phyloP scores from a whole-genome alignment of 345 rosid species.

The Laguncularia racemosa region DNA sequence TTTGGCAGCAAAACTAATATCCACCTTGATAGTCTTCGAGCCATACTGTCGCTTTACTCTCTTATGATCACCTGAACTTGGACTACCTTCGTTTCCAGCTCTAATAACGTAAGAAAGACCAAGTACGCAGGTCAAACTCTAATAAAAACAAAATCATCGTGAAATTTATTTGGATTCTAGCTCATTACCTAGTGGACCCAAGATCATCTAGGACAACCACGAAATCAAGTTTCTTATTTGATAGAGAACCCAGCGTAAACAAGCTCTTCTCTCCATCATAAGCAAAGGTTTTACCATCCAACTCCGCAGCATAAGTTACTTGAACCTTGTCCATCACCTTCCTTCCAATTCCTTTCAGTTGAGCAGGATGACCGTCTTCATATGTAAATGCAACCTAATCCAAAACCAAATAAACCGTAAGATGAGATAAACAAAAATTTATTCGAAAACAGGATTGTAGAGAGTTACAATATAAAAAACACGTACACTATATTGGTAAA shows the following conservation, averaged over 20 bases:
- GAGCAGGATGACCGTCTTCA: constrained; percentile 17
- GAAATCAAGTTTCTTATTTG: constrained; percentile 15
- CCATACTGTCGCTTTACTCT: too few species aligned
- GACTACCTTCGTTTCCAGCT: too few species aligned
- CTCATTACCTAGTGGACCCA: constrained; percentile 9
- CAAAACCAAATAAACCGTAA: not conserved
- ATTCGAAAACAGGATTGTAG: not conserved
- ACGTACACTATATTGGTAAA: constrained; percentile 19
- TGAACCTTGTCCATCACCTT: constrained; percentile 15
- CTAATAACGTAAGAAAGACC: not conserved
- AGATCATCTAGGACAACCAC: constrained; percentile 15
- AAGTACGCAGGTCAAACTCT: not conserved
- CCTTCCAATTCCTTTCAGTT: constrained; percentile 17
- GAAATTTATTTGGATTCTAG: not conserved
- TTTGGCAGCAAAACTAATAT: constrained; percentile 19
- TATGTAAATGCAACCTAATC: constrained; percentile 17
- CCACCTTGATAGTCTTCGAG: constrained; percentile 20
- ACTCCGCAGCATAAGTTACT: constrained; percentile 16
- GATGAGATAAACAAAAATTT: not conserved
- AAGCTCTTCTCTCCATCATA: constrained; percentile 27
- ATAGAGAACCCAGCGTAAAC: constrained; percentile 15
- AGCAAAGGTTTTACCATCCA: constrained; percentile 20
- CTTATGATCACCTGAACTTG: too few species aligned
- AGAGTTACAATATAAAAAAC: too few species aligned
- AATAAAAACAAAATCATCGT: not conserved